Evolutionary conservation across 2,329 filamentous ascomycete genomes (phyloP).

Genomic region (Fusarium sororula): DNA sequence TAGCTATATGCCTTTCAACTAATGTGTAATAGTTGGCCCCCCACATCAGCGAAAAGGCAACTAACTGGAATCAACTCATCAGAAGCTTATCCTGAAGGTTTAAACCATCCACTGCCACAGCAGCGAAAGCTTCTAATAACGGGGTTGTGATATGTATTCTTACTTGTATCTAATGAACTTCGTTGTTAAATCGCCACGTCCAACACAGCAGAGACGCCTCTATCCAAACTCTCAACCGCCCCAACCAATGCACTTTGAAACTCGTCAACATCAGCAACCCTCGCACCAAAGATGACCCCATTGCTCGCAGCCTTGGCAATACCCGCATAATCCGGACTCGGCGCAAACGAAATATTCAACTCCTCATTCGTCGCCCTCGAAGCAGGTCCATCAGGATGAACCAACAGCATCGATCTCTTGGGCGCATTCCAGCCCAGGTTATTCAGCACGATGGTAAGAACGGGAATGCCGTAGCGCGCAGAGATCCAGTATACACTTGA

Average conservation of each 20-base stretch:
- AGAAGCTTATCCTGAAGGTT: too few relatives aligned
- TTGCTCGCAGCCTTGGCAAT: slow-evolving; percentile 3
- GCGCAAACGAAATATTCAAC: slow-evolving; percentile 12
- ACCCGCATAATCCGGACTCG: slow-evolving; percentile 5
- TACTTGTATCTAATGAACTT: too few relatives aligned
- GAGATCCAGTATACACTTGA: slow-evolving; percentile 30
- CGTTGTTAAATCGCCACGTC: neutral
- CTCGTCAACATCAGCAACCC: neutral
- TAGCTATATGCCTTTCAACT: too few relatives aligned
- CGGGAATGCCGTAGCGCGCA: neutral
- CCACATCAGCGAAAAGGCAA: rapidly evolving
- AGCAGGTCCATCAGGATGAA: slow-evolving; percentile 5
- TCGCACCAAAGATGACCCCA: neutral
- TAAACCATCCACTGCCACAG: too few relatives aligned
- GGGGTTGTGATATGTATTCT: too few relatives aligned
- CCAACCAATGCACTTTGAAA: neutral
- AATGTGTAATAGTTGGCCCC: rapidly evolving
- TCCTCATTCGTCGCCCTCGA: slow-evolving; percentile 2
- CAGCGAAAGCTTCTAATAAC: rapidly evolving
- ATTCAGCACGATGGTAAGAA: slow-evolving; percentile 15
- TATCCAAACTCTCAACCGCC: neutral
- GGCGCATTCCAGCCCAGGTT: slow-evolving; percentile 21
- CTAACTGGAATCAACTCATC: too few relatives aligned
- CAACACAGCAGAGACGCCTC: neutral
- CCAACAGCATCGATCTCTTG: neutral